Percentiles rank a stretch among this genome's conserved stretches.
These are phyloP conservation scores for Fonsecaea monophora DNA, from an alignment of 2,329 filamentous ascomycete genomes.

Conservation along the genomic window DNA sequence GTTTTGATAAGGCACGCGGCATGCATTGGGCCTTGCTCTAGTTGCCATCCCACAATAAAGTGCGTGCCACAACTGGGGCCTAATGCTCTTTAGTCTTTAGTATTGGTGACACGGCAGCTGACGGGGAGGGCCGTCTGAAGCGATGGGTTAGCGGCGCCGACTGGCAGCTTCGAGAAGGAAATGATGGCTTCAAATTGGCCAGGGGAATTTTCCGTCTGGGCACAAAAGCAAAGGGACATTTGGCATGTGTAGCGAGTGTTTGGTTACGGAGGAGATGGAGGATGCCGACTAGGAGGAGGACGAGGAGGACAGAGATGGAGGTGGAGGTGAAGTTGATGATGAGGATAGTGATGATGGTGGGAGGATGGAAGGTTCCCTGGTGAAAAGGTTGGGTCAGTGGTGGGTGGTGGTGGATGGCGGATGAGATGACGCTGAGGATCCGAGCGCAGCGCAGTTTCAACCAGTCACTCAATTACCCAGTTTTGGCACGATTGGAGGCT, in stretches of 20 bases:
- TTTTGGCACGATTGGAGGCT: not conserved
- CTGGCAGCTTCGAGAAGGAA: constrained; percentile 11
- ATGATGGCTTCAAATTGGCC: not conserved
- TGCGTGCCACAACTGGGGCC: constrained; percentile 9
- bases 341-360: not conserved
- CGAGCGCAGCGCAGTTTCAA: constrained; percentile 6
- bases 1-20: constrained; percentile 3
- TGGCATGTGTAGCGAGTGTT: not conserved
- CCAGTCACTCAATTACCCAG: not conserved
- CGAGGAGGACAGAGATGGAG: not conserved
- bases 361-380: not conserved
- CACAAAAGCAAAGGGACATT: not conserved
- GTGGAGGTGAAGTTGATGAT: not conserved
- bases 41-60: constrained; percentile 1
- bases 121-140: constrained; percentile 14
- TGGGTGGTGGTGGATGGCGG: not conserved
- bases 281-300: not conserved
- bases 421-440: constrained; percentile 7
- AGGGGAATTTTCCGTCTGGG: not conserved
- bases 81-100: constrained; percentile 8
- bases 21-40: constrained; percentile 4
- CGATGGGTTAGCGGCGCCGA: constrained; percentile 1
- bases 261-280: not conserved
- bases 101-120: constrained; percentile 20
- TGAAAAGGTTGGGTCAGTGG: not conserved